A percentile compares a stretch with the other conserved stretches of the same genome.
Conservation (phyloP, 2,329 filamentous ascomycete species). For the Exophiala alcalophila region DNA sequence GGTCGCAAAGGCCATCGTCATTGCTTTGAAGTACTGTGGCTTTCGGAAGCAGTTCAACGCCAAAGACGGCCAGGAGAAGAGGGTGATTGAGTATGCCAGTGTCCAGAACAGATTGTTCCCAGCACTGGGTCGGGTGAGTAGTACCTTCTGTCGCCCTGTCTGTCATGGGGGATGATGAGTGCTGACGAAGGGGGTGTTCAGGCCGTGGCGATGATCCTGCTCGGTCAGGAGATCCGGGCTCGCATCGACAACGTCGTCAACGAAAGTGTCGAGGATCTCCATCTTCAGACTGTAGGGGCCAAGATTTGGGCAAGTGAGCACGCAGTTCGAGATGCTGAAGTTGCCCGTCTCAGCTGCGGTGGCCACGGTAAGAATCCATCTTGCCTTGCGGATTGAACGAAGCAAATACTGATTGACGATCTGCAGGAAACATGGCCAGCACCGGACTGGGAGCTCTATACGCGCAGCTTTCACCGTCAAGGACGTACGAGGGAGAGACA, state of each 20-base stretch:
- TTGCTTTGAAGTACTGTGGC: constrained; percentile 36
- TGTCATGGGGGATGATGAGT: constrained; percentile 1
- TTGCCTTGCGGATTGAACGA: no score
- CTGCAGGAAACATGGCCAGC: constrained; percentile 7
- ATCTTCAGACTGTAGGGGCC: constrained; percentile 28
- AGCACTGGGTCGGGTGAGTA: constrained; percentile 22
- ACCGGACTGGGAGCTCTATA: constrained; percentile 8
- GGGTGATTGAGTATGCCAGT: constrained; percentile 28
- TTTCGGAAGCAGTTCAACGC: constrained; percentile 28
- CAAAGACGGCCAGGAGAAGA: constrained; percentile 20
- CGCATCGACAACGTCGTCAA: constrained; percentile 25
- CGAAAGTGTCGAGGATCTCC: constrained; percentile 26
- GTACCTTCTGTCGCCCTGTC: background rate
- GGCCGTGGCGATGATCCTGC: constrained; percentile 26
- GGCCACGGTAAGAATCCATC: constrained; percentile 21
- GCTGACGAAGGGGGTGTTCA: no score
- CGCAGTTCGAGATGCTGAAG: constrained; percentile 24
- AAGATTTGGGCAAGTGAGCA: constrained; percentile 28
- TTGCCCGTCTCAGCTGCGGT: constrained; percentile 26
- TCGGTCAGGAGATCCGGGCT: constrained; percentile 27
- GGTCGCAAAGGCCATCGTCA: constrained; percentile 37
- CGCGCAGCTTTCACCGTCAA: constrained; percentile 9
- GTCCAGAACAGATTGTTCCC: constrained; percentile 27
- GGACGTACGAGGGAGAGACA: constrained; percentile 14
- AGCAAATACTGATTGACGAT: no score